phyloP scores from a whole-genome alignment of 352 stramenopile genomes.

The Phytophthora citricola region DNA sequence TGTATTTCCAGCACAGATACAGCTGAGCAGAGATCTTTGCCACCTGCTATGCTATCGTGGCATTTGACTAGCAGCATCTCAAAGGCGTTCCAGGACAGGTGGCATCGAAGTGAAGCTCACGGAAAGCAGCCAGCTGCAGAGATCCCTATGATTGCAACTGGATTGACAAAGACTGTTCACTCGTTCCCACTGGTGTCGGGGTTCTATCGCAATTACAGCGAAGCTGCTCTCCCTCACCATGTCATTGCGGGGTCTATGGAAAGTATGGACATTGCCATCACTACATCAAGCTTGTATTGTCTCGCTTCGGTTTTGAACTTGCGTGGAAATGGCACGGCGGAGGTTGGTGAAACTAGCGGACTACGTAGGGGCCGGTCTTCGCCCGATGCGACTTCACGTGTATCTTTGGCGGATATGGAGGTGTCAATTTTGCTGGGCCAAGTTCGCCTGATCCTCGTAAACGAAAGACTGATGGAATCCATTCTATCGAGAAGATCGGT shows the following conservation, averaged over 20 bases:
- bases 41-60: slow-evolving; percentile 58
- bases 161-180: slow-evolving; percentile 20
- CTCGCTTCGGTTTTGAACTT: slow-evolving; percentile 38
- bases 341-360: neutral
- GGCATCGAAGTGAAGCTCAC: neutral
- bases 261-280: slow-evolving; percentile 51
- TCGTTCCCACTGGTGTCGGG: slow-evolving; percentile 43
- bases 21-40: slow-evolving; percentile 15
- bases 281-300: slow-evolving; percentile 53
- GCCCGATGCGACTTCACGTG: neutral
- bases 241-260: slow-evolving; percentile 58
- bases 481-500: slow-evolving; percentile 20
- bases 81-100: slow-evolving; percentile 46
- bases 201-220: slow-evolving; percentile 63
- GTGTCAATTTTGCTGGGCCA: slow-evolving; percentile 56
- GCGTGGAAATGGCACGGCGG: neutral
- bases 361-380: neutral
- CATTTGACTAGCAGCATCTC: slow-evolving; percentile 55
- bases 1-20: slow-evolving; percentile 7
- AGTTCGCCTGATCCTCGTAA: slow-evolving; percentile 62
- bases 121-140: slow-evolving; percentile 2
- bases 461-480: slow-evolving; percentile 42
- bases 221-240: slow-evolving; percentile 28
- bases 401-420: slow-evolving; percentile 39
- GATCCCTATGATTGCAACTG: slow-evolving; percentile 47